Conservation (phyloP, 768 basidiomycete genomes). For the Termitomyces eurrhizus region DNA sequence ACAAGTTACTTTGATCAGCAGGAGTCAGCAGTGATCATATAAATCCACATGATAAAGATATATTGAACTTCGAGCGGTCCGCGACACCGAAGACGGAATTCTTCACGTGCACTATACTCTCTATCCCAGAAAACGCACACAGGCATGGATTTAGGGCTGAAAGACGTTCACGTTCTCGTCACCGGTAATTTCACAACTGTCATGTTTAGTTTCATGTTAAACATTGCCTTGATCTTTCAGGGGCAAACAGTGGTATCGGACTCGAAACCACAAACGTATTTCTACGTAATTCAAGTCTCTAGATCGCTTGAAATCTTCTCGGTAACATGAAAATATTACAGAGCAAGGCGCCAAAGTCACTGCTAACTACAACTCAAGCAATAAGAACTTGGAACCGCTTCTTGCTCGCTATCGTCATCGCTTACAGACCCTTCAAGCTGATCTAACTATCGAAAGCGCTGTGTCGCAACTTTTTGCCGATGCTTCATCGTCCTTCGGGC, state of each 20-base stretch:
- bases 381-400: conserved; percentile 37
- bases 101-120: not conserved
- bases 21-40: no score
- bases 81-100: not conserved
- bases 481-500: conserved; percentile 35
- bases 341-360: conserved; percentile 71
- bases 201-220: no score
- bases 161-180: conserved; percentile 61
- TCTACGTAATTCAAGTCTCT: conserved; percentile 38
- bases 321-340: conserved; percentile 21
- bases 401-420: conserved; percentile 30
- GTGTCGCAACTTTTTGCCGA: conserved; percentile 48
- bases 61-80: not conserved
- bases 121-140: not conserved
- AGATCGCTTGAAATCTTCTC: not conserved
- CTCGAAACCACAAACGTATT: conserved; percentile 55
- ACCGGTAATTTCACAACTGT: conserved; percentile 42
- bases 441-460: conserved; percentile 54
- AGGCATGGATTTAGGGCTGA: conserved; percentile 52
- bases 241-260: conserved; percentile 76
- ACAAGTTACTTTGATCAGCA: not conserved
- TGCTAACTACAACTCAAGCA: conserved; percentile 64
- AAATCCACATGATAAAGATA: not conserved
- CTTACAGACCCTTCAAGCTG: conserved; percentile 43
- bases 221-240: conserved; percentile 26